These are phyloP conservation scores for Aureobasidium sp. DNA, from an alignment of 2,329 filamentous ascomycete genomes.

Conservation along the genomic window DNA sequence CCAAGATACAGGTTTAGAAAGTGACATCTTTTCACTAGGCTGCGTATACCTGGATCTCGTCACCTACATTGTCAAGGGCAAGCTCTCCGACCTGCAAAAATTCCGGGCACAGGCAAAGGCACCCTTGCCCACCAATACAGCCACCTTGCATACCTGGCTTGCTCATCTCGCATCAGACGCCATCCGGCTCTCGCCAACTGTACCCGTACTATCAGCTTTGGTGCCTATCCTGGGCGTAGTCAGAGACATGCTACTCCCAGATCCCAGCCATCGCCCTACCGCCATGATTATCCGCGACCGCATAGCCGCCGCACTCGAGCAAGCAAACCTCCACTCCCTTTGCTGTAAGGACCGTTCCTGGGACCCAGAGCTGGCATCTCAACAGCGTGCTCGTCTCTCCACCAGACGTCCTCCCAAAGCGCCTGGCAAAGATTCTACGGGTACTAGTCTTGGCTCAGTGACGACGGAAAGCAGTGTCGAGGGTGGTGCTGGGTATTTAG, in stretches of 20 bases:
- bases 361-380: neutral
- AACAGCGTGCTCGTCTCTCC: neutral
- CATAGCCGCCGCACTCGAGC: neutral
- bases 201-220: slow-evolving; percentile 30
- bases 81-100: slow-evolving; percentile 57
- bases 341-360: slow-evolving; percentile 3
- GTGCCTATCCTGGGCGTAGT: slow-evolving; percentile 29
- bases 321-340: neutral
- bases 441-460: neutral
- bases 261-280: slow-evolving; percentile 35
- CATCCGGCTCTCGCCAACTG: slow-evolving; percentile 19
- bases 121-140: slow-evolving; percentile 24
- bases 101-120: slow-evolving; percentile 54
- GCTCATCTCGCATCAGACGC: slow-evolving; percentile 9
- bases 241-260: slow-evolving; percentile 37
- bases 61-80: slow-evolving; percentile 62
- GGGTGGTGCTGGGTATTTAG: neutral
- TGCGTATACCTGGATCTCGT: slow-evolving; percentile 67
- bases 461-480: neutral
- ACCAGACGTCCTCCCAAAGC: neutral
- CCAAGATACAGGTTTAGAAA: slow-evolving; percentile 33
- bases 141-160: slow-evolving; percentile 9
- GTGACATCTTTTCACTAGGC: slow-evolving; percentile 67
- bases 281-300: slow-evolving; percentile 35
- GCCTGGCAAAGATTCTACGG: neutral